phyloP scores from a whole-genome alignment of 495 filamentous ascomycete species.

The Xylaria longipes region DNA sequence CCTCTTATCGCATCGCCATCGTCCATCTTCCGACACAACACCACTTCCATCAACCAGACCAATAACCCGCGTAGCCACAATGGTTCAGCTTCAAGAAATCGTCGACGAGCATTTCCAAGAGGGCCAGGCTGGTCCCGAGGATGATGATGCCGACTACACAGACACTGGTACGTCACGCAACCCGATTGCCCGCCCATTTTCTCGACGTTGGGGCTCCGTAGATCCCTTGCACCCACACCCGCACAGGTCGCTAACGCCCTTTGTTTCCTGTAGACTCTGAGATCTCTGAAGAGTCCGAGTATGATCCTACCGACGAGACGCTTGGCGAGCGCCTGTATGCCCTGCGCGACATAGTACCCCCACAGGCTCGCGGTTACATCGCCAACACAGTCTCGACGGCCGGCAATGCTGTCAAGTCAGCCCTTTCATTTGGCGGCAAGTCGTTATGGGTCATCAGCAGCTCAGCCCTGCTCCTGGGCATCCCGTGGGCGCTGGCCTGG shows the following conservation, averaged over 20 bases:
- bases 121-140: slow-evolving; percentile 71
- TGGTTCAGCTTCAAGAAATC: slow-evolving; percentile 97
- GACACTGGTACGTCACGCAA: slow-evolving; percentile 73
- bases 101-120: slow-evolving; percentile 91
- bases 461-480: slow-evolving; percentile 83
- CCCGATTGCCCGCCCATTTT: slow-evolving; percentile 7
- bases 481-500: slow-evolving; percentile 91
- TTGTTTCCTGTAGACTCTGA: slow-evolving; percentile 62
- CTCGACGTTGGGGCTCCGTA: neutral
- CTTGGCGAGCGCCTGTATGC: slow-evolving; percentile 82
- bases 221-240: neutral
- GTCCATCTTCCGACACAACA: neutral
- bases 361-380: slow-evolving; percentile 76
- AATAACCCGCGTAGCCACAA: slow-evolving; percentile 43
- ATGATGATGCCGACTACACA: slow-evolving; percentile 86
- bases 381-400: slow-evolving; percentile 62
- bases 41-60: neutral
- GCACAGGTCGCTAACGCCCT: neutral
- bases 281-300: slow-evolving; percentile 65
- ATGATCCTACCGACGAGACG: slow-evolving; percentile 62
- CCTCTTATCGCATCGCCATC: neutral
- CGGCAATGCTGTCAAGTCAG: slow-evolving; percentile 56
- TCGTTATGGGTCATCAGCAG: slow-evolving; percentile 87
- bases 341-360: slow-evolving; percentile 90
- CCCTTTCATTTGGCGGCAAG: slow-evolving; percentile 77